Base-by-base conservation (phyloP, 306 rosid species). In the Dryas octopetala region DNA sequence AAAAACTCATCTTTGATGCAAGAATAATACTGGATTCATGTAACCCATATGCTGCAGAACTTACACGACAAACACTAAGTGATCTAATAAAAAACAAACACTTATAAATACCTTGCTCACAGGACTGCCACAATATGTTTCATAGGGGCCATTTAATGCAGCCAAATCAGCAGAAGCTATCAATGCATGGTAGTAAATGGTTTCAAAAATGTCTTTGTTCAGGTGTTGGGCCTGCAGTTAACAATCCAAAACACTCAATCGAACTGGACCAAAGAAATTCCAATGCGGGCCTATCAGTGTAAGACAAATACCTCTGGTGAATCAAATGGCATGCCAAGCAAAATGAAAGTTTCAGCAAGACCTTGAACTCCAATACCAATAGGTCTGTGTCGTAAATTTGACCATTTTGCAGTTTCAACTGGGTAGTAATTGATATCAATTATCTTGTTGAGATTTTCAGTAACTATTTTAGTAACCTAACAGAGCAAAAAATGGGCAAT, bases 301-400 rank as follows among this genome's bases (percentile, higher is more conserved):
- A 51, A 51, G 57, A 51, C 70, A 58, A n/a, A 77, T 89, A 90
- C 98, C 95, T 93, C 96, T 44, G 74, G 91, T 19, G 98, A 93
- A 76, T 93, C 98, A 87, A 93, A 93, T 71, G 93, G 80, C 96
- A 93, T 87, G 79, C 98, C 98, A 45, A 93, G 87, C 11, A 93
- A 53, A 53, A 93, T 93, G 77, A 93, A 93, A 45, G 95, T 83
- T 79, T 93, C 98, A n/a, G 98, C 96, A 75, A 93, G 95, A 86
- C 98, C 98, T 73, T 93, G 98, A 80, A 93, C 96, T 48, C 98
- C 98, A 72, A 93, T 90, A 58, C 98, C 98, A 79, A 93, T 87
- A 64, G 98, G 98, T 55, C 98, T 87, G 62, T 93, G 96, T 26
- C 93, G 84, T 3, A 89, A 40, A 81, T 93, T 93, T 71, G 98